These are phyloP conservation scores for Ogataea pignaliae DNA, from an alignment of 805 yeast genomes.

Conservation along the genomic window DNA sequence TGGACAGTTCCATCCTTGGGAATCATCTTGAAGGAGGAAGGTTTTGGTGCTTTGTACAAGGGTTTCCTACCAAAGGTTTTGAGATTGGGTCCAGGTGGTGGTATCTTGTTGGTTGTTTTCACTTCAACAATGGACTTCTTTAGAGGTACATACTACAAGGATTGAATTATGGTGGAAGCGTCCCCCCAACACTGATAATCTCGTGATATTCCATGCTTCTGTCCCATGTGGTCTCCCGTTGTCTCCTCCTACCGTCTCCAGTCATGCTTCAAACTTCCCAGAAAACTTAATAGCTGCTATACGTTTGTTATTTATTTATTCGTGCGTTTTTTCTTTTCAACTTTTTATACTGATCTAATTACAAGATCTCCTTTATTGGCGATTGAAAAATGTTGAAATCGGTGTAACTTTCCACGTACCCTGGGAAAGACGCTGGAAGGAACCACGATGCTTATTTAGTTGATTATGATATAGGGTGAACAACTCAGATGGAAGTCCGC, in stretches of 20 bases:
- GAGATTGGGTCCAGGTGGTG: conserved; percentile 99
- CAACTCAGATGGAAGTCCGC: too few relatives aligned
- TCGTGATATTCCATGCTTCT: too few relatives aligned
- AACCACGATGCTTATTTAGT: too few relatives aligned
- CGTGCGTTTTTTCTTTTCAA: not conserved
- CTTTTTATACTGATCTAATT: not conserved
- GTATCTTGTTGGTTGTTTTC: conserved; percentile 94
- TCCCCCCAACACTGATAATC: too few relatives aligned
- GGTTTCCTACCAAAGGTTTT: conserved; percentile 96
- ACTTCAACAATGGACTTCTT: conserved; percentile 93
- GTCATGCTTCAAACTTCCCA: not conserved
- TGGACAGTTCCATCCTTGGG: conserved; percentile 85
- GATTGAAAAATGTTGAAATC: too few relatives aligned
- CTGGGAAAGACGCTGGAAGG: too few relatives aligned
- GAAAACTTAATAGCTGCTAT: too few relatives aligned
- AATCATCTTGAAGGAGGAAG: conserved; percentile 83
- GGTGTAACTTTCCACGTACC: too few relatives aligned
- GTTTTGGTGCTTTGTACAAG: conserved; percentile 84
- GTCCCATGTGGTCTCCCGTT: not conserved
- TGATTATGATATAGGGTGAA: too few relatives aligned
- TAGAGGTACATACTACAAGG: conserved; percentile 46
- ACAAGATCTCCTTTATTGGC: too few relatives aligned
- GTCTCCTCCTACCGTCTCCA: not conserved
- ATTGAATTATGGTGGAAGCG: conserved; percentile 6
- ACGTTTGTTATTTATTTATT: not conserved